Conservation (phyloP, 2,329 filamentous ascomycete genomes). For the Penicillium digitatum region DNA sequence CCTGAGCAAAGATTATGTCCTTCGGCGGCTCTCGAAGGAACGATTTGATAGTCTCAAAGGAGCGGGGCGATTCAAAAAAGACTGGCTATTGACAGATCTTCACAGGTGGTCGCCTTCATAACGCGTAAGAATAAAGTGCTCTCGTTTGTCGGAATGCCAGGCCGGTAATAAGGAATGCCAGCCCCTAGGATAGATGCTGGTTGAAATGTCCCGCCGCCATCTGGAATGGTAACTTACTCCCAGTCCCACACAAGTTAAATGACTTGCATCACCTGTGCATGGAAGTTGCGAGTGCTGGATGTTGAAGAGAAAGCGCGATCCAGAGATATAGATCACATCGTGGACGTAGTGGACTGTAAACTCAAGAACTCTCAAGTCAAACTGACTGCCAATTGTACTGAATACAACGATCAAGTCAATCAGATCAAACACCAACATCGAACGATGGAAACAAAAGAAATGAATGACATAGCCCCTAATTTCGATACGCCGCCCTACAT, state of each 20-base stretch:
- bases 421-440: not conserved
- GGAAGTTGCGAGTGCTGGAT: conserved; percentile 1
- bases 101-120: conserved; percentile 3
- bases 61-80: conserved; percentile 8
- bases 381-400: not conserved
- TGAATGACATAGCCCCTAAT: not conserved
- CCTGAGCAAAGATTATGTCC: conserved; percentile 4
- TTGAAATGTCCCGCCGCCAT: conserved; percentile 16
- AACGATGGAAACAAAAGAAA: not conserved
- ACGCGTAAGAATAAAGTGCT: conserved; percentile 22
- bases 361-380: not conserved
- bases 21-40: not conserved
- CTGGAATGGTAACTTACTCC: conserved; percentile 15
- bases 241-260: not conserved
- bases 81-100: not conserved
- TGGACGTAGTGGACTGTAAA: not conserved
- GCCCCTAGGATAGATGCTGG: conserved; percentile 19
- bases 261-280: not conserved
- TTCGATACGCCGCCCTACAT: not conserved
- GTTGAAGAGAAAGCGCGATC: conserved; percentile 7
- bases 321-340: not conserved
- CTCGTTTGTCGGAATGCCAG: conserved; percentile 20
- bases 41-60: conserved; percentile 5
- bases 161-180: conserved; percentile 21
- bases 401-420: not conserved